Base-by-base conservation (phyloP, 148 eudicot species). In the Fagopyrum homotropicum region DNA sequence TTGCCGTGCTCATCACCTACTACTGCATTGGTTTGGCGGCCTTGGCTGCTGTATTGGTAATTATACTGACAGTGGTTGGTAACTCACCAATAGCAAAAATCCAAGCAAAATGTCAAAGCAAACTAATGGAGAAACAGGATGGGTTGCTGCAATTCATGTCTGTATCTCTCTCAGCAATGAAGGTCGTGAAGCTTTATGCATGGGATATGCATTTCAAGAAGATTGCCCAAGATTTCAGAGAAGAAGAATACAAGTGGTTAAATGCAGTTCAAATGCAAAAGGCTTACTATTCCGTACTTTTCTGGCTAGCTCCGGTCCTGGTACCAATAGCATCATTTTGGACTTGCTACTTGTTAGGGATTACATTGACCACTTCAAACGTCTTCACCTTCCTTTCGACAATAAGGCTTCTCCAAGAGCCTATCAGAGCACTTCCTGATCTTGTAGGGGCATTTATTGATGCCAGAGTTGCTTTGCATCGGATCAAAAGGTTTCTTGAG, bases 321-420 rank as follows among this genome's bases (percentile, higher is more conserved):
- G 83, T 83, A 15, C 80, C 94, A 17, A 78, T 79, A 2, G 81
- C 79, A 11, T 84, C 94, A 1, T 90, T 88, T 73, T 81, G 86
- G 75, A 75, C 86, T 0, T 88, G 89, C 74, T 84, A 82, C 68
- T 75, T 84, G 7, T 55, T 87, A 7, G 80, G 80, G 4, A 83
- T 83, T 59, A 72, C 80, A 15, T 80, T 90, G 17, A 72, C 78
- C 72, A 80, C 85, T 9, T 79, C 84, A 50, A 86, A 79, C 47
- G 84, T 84, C 16, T 85, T 90, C 80, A 82, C 91, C 2, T 85
- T 86, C 69, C 79, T 90, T n/a, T 87, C 90, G 0, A 80, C 91
- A 12, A 49, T 86, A 47, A 78, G 87, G 61, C 81, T 88, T 15
- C 70, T 90, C 26, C 90, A 86, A 64, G 91, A 90, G 78, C 94